phyloP scores from a whole-genome alignment of 1,284 basidiomycete species.

The Lignosus rhinocerotis region DNA sequence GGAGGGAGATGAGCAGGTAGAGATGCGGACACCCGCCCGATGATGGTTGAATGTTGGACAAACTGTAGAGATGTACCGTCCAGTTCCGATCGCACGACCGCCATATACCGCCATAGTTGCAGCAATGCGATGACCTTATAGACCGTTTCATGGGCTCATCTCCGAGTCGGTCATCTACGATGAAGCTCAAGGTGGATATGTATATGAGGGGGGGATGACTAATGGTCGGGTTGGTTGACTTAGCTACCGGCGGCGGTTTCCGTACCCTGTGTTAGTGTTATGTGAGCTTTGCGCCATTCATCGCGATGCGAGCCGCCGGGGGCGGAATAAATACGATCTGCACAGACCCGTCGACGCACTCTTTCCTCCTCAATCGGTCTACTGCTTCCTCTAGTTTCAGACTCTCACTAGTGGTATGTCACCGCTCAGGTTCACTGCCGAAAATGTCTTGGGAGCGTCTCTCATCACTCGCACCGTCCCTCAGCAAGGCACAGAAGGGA shows the following conservation, averaged over 20 bases:
- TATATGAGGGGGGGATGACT: neutral
- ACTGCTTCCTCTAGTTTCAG: neutral
- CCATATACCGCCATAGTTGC: neutral
- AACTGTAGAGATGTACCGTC: neutral
- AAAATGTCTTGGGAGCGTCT: neutral
- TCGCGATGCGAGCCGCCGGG: slow-evolving; percentile 16
- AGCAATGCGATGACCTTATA: neutral
- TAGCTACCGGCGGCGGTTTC: slow-evolving; percentile 22
- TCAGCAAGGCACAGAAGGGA: neutral
- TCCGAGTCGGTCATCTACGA: too few species aligned
- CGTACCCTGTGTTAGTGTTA: slow-evolving; percentile 8
- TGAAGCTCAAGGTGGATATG: too few species aligned
- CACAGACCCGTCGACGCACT: neutral
- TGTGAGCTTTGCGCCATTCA: slow-evolving; percentile 24
- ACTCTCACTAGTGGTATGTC: slow-evolving; percentile 1
- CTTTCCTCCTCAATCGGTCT: neutral
- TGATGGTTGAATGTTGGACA: neutral
- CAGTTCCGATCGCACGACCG: neutral
- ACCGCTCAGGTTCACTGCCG: neutral
- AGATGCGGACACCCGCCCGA: slow-evolving; percentile 45
- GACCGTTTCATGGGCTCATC: neutral
- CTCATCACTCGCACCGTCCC: neutral
- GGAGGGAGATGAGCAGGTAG: slow-evolving; percentile 67
- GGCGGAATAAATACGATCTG: slow-evolving; percentile 17
- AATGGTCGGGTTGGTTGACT: neutral